Conservation (phyloP, 805 yeast species). For the Hanseniaspora pseudoguilliermondii region DNA sequence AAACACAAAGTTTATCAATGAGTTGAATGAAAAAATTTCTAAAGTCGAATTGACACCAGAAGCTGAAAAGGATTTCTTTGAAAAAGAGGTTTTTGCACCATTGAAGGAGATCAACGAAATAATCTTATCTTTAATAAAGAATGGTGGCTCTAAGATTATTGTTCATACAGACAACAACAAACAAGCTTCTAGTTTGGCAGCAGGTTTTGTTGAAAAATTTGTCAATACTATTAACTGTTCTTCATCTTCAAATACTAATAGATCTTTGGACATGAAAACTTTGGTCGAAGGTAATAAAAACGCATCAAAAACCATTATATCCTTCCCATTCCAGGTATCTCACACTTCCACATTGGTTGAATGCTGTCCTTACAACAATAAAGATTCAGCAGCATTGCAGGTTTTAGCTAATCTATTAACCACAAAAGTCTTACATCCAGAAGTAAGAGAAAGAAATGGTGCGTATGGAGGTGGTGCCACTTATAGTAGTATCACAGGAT, state of each 20-base stretch:
- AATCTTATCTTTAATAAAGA: slow-evolving; percentile 25
- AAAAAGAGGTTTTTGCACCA: slow-evolving; percentile 27
- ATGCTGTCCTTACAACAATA: slow-evolving; percentile 54
- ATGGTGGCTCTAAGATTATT: slow-evolving; percentile 30
- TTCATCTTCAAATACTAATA: slow-evolving; percentile 4
- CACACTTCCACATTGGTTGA: slow-evolving; percentile 56
- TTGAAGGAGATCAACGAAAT: slow-evolving; percentile 39
- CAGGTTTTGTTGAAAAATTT: not conserved
- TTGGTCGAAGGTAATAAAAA: slow-evolving; percentile 15
- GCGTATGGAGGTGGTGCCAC: slow-evolving; percentile 95
- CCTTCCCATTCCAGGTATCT: slow-evolving; percentile 79
- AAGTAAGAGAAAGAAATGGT: slow-evolving; percentile 89
- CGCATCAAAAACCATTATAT: slow-evolving; percentile 35
- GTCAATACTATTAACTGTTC: not conserved
- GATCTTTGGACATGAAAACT: slow-evolving; percentile 8
- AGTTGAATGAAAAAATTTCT: slow-evolving; percentile 31
- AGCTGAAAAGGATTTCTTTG: slow-evolving; percentile 47
- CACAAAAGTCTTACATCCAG: slow-evolving; percentile 73
- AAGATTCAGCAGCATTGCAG: slow-evolving; percentile 78
- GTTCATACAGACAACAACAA: slow-evolving; percentile 44
- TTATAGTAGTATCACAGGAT: slow-evolving; percentile 69
- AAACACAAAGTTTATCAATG: slow-evolving; percentile 58
- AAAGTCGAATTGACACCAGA: slow-evolving; percentile 37
- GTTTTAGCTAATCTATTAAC: slow-evolving; percentile 69
- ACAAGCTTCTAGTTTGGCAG: slow-evolving; percentile 19